Evolutionary conservation across 345 rosid genomes (phyloP).

Genomic region (Hibiscus mutabilis): DNA sequence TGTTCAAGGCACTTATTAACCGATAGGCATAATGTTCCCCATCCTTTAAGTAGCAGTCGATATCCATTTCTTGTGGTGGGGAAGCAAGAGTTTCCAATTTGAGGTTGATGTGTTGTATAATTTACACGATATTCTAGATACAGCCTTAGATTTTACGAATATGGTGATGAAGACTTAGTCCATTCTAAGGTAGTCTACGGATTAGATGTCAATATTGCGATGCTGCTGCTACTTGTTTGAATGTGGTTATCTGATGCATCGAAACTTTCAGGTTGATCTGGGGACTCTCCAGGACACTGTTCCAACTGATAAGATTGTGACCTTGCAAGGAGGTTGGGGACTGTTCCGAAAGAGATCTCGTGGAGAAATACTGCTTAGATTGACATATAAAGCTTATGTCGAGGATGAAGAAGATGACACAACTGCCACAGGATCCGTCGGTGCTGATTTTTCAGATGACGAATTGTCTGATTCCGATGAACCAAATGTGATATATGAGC

Average conservation of each 20-base stretch:
- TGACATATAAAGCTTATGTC: constrained; percentile 92
- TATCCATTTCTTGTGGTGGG: too few relatives aligned
- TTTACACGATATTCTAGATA: not conserved
- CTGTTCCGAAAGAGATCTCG: constrained; percentile 58
- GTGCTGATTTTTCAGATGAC: constrained; percentile 60
- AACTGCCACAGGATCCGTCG: constrained; percentile 31
- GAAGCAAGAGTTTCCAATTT: not conserved
- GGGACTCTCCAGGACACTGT: constrained; percentile 86
- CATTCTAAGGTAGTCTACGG: not conserved
- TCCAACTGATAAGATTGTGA: constrained; percentile 76
- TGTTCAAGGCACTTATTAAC: too few relatives aligned
- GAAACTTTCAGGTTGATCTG: constrained; percentile 57
- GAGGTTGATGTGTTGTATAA: too few relatives aligned
- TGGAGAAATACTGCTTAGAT: constrained; percentile 82
- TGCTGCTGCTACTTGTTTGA: not conserved
- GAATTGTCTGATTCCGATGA: constrained; percentile 70
- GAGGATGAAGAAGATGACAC: constrained; percentile 96
- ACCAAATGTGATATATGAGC: constrained; percentile 30
- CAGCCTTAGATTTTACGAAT: not conserved
- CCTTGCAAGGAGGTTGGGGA: constrained; percentile 75
- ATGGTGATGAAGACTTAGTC: not conserved
- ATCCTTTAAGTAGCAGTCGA: too few relatives aligned
- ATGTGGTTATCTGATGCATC: constrained; percentile 19
- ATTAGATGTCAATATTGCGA: not conserved
- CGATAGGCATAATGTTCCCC: too few relatives aligned